phyloP scores from a whole-genome alignment of 1,284 basidiomycete genomes.

The Malassezia equina region DNA sequence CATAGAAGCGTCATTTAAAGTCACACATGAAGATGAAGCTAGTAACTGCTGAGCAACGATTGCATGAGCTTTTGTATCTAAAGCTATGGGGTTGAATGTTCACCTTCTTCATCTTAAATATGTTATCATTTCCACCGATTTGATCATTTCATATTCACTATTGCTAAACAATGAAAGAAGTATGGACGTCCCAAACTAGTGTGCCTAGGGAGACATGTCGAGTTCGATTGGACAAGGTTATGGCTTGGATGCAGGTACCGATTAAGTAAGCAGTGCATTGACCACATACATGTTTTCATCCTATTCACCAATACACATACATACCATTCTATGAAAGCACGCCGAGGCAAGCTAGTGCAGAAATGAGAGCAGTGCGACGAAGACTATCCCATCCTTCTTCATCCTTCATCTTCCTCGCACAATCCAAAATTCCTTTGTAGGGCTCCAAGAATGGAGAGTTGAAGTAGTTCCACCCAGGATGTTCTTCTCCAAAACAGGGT shows the following conservation, averaged over 20 bases:
- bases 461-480: constrained; percentile 3
- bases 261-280: neutral
- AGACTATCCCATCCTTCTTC: constrained; percentile 6
- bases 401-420: neutral
- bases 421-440: constrained; percentile 1
- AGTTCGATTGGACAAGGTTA: too few species aligned
- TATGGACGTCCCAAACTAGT: too few species aligned
- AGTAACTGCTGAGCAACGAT: neutral
- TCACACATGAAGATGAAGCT: neutral
- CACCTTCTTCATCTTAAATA: neutral
- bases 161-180: too few species aligned
- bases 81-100: neutral
- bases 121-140: neutral
- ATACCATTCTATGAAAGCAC: neutral
- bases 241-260: too few species aligned
- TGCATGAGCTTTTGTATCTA: neutral
- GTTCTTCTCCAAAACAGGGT: neutral
- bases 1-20: neutral
- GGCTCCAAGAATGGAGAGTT: neutral
- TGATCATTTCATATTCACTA: neutral
- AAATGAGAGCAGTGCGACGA: neutral
- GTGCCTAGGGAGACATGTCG: too few species aligned
- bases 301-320: too few species aligned
- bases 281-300: too few species aligned
- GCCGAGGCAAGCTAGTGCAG: neutral